Base-by-base conservation (phyloP, 305 asterid species). In the Rubia balearica region DNA sequence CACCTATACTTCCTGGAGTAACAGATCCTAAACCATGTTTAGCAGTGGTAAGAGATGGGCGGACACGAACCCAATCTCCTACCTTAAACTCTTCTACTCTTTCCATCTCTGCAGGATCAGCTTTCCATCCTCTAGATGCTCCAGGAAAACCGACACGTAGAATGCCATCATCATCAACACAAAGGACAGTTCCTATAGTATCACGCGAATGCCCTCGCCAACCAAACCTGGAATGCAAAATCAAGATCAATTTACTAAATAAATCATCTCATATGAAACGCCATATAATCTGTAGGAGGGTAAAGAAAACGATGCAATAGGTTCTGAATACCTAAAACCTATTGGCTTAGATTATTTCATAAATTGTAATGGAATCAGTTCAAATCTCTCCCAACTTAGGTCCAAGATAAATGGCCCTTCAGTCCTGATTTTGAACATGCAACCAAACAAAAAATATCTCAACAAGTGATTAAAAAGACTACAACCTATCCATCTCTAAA, bases 111-210 rank as follows among this genome's bases (percentile, higher is more conserved):
- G 98, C 89, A 75, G 98, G 98, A 77, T 93, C 98, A 76, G 98
- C 98, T 85, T 90, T 93, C 97, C 97, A 93, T 74, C 98, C 98
- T 85, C 98, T 86, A 73, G 98, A 93, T 80, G 97, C 98, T 83
- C 98, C 98, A 69, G 97, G 98, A 78, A 93, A 93, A 67, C 97
- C 98, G 76, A 93, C 96, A 62, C 97, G 96, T 78, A 93, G 83
- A 66, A 90, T 87, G 60, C 98, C 98, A 79, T 93, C 98, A 80
- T 93, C 98, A 86, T 93, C 97, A 59, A 89, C 98, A 77, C 98
- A 90, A n/a, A 93, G 77, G 70, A 93, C 96, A 68, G 96, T 93
- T 79, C 98, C 98, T 33, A 89, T 82, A 84, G 95, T 90, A 76
- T 91, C 92, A 65, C 88, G 95, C 19, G 96, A 85, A 80, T 89